A percentile compares a stretch with the other conserved stretches of the same genome.
phyloP scores from a whole-genome alignment of 2,329 filamentous ascomycete genomes.

The Diplodia seriata region DNA sequence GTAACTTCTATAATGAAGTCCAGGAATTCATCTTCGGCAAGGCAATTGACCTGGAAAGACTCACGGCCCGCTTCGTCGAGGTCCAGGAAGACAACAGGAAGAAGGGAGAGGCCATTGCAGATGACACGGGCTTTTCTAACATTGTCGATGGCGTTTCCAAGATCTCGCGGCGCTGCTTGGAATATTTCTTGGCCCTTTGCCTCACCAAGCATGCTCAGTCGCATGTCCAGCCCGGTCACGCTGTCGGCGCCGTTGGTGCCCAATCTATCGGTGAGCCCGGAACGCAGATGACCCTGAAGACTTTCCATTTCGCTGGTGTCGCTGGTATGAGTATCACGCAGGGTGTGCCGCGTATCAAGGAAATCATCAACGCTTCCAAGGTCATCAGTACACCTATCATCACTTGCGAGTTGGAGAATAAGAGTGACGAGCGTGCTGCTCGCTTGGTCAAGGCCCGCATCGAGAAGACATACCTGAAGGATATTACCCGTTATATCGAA shows the following conservation, averaged over 20 bases:
- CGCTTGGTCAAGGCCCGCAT: conserved; percentile 90
- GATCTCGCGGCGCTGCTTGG: conserved; percentile 76
- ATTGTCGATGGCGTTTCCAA: conserved; percentile 75
- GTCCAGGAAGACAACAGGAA: conserved; percentile 56
- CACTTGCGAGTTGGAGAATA: conserved; percentile 80
- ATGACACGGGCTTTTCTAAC: conserved; percentile 29
- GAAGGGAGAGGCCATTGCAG: conserved; percentile 4
- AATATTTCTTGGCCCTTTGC: conserved; percentile 79
- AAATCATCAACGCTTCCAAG: conserved; percentile 99
- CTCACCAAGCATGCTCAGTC: conserved; percentile 90
- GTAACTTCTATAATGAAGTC: conserved; percentile 82
- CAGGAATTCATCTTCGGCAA: conserved; percentile 71
- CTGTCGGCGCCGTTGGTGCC: conserved; percentile 93
- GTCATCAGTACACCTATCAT: conserved; percentile 94
- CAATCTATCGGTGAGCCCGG: conserved; percentile 98
- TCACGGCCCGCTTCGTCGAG: conserved; percentile 25
- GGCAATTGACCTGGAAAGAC: conserved; percentile 57
- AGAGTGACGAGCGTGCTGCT: conserved; percentile 77
- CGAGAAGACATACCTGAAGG: conserved; percentile 89
- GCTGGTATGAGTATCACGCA: conserved; percentile 99
- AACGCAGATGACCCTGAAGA: conserved; percentile 99
- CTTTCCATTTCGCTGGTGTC: conserved; percentile 99
- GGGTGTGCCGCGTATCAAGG: conserved; percentile 99
- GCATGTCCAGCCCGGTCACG: conserved; percentile 91
- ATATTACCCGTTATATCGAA: conserved; percentile 81